These are phyloP conservation scores for Triticum urartu DNA, from an alignment of 176 grass and related monocot genomes.

Conservation along the genomic window DNA sequence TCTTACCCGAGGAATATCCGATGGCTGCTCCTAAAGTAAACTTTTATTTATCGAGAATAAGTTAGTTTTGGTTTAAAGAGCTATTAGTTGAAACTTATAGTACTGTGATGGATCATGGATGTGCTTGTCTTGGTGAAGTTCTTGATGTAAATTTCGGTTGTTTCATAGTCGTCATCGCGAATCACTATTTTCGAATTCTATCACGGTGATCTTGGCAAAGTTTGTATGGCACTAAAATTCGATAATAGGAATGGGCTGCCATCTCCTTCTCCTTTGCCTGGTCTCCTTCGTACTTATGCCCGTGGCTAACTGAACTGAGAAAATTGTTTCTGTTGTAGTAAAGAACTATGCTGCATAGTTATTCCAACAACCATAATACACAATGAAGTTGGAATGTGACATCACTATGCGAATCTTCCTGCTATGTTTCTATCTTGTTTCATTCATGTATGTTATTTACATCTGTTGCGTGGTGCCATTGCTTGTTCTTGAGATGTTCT, in stretches of 20 bases:
- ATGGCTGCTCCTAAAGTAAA: slow-evolving; percentile 93
- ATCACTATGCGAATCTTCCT: background rate
- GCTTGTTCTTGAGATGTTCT: background rate
- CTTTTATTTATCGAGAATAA: background rate
- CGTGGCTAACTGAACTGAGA: background rate
- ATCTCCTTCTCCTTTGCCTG: background rate
- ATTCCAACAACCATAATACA: background rate
- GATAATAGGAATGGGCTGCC: background rate
- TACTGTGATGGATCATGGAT: background rate
- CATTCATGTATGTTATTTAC: background rate
- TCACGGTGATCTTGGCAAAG: background rate
- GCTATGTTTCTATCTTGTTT: background rate
- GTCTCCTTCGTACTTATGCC: background rate
- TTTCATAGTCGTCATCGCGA: background rate
- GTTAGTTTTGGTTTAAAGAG: background rate
- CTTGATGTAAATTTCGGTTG: background rate
- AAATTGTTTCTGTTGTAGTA: background rate
- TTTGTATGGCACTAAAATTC: background rate
- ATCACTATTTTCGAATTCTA: background rate
- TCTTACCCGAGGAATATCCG: slow-evolving; percentile 95
- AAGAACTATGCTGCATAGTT: background rate
- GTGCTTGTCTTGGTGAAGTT: background rate
- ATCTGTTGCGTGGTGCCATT: background rate
- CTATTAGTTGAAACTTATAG: background rate
- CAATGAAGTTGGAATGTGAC: background rate